Base-by-base conservation (phyloP, 2,329 filamentous ascomycete species). In the Beauveria australis region DNA sequence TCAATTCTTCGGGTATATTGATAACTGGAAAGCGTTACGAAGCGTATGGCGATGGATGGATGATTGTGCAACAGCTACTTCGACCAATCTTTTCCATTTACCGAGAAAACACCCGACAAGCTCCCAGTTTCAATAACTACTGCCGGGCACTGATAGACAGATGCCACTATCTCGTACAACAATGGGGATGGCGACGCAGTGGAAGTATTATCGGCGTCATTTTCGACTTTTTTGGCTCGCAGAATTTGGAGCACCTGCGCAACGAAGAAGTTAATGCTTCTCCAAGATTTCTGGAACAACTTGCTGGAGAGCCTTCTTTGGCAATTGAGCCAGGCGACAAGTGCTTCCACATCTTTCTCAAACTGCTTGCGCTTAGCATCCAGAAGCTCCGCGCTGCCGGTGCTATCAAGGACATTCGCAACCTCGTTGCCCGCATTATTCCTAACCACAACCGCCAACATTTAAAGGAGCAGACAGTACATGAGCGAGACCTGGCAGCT, bases 281-380 rank as follows among this genome's bases (percentile, higher is more conserved):
- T 4, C 84, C 86, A 0, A 73, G 71, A 3, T 89, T 89, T 57
- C 73, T 89, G 0, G 83, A 86, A 53, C 74, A 82, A 19, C 78
- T 89, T 2, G 74, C 71, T 28, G 66, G 65, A 9, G 69, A 67
- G 2, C 79, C 81, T 1, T 78, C 74, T 0, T 71, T 88, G 6
- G 71, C 71, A 1, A 70, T 86, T 16, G 76, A 81, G 19, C 72
- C 77, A 1, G 78, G 81, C 47, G 86, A 89, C 66, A 77, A 77
- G 22, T 88, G 84, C 66, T 89, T 89, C 65, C 85, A 88, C 67
- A 80, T 88, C 24, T 86, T 88, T 57, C 74, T 89, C 55, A 89
- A 89, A 68, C 77, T 87, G 18, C 70, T 88, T 41, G 85, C 80
- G 1, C 66, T 86, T 53, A 78, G 79, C 41, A 82, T 88, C 48